phyloP scores from a whole-genome alignment of 2,329 filamentous ascomycete genomes.

The Myriosclerotinia scirpicola region DNA sequence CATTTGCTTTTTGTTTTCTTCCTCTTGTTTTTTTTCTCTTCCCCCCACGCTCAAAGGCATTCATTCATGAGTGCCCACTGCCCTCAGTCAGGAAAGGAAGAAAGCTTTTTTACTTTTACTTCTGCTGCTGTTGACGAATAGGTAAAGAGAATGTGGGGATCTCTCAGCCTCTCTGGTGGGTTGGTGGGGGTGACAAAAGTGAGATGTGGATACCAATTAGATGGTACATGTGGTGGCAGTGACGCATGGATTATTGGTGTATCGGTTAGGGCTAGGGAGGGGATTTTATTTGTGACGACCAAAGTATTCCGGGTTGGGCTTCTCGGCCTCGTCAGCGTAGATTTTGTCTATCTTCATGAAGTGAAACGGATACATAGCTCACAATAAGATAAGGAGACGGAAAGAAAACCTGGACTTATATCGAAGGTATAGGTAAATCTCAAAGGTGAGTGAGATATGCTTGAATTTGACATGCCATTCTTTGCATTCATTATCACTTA shows the following conservation, averaged over 20 bases:
- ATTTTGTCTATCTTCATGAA: no score
- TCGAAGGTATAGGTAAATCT: neutral
- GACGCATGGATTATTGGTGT: neutral
- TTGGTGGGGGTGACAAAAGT: neutral
- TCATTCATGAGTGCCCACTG: no score
- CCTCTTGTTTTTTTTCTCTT: no score
- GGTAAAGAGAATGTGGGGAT: neutral
- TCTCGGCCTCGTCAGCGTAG: no score
- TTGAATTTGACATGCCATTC: conserved; percentile 13
- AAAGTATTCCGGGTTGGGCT: no score
- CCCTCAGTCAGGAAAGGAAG: no score
- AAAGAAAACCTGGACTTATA: no score
- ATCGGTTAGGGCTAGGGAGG: neutral
- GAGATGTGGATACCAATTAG: neutral
- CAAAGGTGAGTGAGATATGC: conserved; percentile 3
- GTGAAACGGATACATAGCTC: neutral
- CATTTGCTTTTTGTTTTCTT: neutral
- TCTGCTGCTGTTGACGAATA: no score
- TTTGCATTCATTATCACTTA: conserved; percentile 20
- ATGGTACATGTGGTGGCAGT: neutral
- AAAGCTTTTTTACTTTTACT: no score
- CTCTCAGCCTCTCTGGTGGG: neutral
- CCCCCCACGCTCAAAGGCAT: no score
- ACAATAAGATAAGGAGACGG: neutral
- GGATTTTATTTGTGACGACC: neutral